Evolutionary conservation across 2,329 filamentous ascomycete genomes (phyloP), one percentile per base, ranked within the genome.

Genomic region (Fonsecaea nubica): DNA sequence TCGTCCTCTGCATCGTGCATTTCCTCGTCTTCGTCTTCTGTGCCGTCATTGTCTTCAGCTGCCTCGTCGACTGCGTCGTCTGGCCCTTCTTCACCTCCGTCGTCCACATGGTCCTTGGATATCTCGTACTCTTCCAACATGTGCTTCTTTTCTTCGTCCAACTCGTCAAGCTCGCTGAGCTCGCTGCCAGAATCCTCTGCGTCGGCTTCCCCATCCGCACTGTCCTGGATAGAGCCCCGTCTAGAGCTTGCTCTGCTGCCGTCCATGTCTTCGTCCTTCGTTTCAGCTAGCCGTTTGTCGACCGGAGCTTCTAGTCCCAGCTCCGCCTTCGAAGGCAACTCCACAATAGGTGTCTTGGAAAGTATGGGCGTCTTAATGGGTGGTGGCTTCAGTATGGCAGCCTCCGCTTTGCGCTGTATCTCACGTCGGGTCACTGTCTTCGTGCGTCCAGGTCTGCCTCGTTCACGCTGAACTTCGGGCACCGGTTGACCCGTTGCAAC

Each of bases 171-270:
- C 18, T 69, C 69, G 45, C 68, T 71, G 2, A 69, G 58, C 33
- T 71, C 69, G 56, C 67, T 71, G 18, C 60, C 69, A 8, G 66
- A 65, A 18, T 68, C 63, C 38, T 84, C 85, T 3, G 84, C 78
- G 32, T 87, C 82, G 4, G 88, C 84, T 67, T 91, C 89, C 60
- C 87, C 87, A 68, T 90, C 88, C 0, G 86, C 88, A 48, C 85
- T 89, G 67, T 90, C 87, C 66, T 89, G 86, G 7, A 88, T 78
- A 66, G 86, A 91, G 5, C 84, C 85, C 0, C 83, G 82, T 5
- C 84, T 83, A 64, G 87, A 88, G 58, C 81, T 86, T 36, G 80
- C 77, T 18, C 75, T 76, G 53, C 76, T 77, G 12, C 72, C 70
- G 12, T 71, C 72, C 79, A 80, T 73, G 79, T 83, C 77, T 81